Conservation (phyloP, 768 basidiomycete genomes). For the Coprinopsis cinerea region DNA sequence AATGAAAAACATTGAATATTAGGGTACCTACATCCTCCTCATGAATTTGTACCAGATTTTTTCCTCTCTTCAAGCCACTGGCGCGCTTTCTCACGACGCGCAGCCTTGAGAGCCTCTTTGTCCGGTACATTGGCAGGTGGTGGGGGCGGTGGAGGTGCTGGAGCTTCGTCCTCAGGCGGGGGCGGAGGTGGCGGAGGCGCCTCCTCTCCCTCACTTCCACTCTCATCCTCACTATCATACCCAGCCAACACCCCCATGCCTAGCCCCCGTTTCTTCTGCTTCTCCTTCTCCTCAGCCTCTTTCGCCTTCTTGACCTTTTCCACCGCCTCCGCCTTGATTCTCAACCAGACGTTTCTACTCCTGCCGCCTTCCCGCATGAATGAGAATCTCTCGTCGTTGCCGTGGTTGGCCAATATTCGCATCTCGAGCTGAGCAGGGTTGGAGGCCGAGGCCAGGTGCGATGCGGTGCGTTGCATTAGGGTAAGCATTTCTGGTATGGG, state of each 20-base stretch:
- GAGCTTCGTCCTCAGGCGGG: not conserved
- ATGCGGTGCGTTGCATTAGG: conserved; percentile 72
- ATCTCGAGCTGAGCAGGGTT: conserved; percentile 82
- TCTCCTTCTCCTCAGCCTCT: conserved; percentile 21
- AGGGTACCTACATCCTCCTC: no score
- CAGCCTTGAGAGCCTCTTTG: not conserved
- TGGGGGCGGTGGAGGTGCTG: not conserved
- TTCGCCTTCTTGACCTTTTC: conserved; percentile 34
- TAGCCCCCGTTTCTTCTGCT: conserved; percentile 14
- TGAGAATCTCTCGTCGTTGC: conserved; percentile 69
- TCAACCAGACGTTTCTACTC: conserved; percentile 62
- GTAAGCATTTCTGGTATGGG: conserved; percentile 47
- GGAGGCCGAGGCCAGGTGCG: conserved; percentile 60
- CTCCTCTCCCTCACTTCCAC: conserved; percentile 24
- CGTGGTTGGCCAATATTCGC: conserved; percentile 84
- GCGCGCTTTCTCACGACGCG: not conserved
- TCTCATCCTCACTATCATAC: conserved; percentile 43
- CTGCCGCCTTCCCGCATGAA: conserved; percentile 63
- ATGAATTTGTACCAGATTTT: no score
- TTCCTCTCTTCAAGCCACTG: not conserved
- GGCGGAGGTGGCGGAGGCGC: conserved; percentile 6
- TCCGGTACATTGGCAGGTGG: not conserved
- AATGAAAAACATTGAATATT: no score
- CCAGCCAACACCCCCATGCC: conserved; percentile 50
- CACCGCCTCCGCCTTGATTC: conserved; percentile 29